Evolutionary conservation across 352 stramenopile species (phyloP).

Genomic region (Phytopythium chamaehyphon): DNA sequence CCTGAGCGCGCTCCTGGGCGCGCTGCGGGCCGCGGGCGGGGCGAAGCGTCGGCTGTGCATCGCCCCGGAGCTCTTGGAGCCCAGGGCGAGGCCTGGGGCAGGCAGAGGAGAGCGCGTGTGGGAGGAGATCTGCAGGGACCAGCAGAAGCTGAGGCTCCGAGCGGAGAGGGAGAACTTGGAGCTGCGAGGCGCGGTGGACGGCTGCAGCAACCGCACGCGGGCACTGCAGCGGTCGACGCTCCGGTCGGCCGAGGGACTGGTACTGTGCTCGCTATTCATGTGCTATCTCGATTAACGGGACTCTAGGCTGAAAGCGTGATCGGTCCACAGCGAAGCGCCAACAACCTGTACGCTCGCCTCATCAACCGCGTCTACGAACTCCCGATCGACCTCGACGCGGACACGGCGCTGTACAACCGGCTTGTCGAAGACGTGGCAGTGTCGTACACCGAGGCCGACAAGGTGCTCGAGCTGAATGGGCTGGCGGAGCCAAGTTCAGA

Average conservation of each 20-base stretch:
- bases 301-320: too few species aligned
- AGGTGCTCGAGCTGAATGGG: slow-evolving; percentile 12
- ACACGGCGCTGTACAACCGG: slow-evolving; percentile 8
- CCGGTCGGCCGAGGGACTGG: slow-evolving; percentile 13
- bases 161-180: slow-evolving; percentile 14
- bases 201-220: slow-evolving; percentile 24
- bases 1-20: slow-evolving; percentile 19
- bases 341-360: slow-evolving; percentile 10
- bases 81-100: too few species aligned
- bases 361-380: slow-evolving; percentile 5
- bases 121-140: slow-evolving; percentile 18
- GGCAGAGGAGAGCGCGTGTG: slow-evolving; percentile 8
- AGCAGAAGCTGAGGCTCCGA: slow-evolving; percentile 9
- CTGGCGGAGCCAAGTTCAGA: slow-evolving; percentile 2
- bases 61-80: too few species aligned
- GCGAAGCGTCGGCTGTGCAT: neutral
- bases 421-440: slow-evolving; percentile 10
- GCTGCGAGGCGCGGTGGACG: slow-evolving; percentile 24
- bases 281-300: too few species aligned
- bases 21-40: neutral
- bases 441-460: slow-evolving; percentile 13
- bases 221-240: slow-evolving; percentile 21
- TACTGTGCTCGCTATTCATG: slow-evolving; percentile 1
- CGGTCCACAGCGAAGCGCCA: slow-evolving; percentile 6
- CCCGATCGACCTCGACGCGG: slow-evolving; percentile 1